Conservation (phyloP, 768 basidiomycete genomes). For the Podaxis pistillaris region DNA sequence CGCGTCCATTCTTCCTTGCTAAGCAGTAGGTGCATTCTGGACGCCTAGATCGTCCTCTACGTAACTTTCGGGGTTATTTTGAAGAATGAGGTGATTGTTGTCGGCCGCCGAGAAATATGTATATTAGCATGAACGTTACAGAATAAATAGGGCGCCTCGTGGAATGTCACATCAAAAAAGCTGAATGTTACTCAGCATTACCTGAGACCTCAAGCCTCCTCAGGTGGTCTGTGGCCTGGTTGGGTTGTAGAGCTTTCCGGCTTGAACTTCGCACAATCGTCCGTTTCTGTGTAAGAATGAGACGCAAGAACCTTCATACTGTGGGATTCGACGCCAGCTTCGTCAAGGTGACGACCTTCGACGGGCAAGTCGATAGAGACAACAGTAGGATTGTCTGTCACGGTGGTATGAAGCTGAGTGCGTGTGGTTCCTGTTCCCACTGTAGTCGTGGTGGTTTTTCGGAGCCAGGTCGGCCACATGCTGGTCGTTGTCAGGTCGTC, state of each 20-base stretch:
- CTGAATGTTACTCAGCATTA: not conserved
- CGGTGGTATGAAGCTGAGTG: not conserved
- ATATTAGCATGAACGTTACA: not conserved
- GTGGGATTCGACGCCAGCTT: not conserved
- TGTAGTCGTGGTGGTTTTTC: not conserved
- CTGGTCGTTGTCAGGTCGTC: not conserved
- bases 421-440: not conserved
- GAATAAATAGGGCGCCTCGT: not conserved
- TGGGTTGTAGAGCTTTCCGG: not conserved
- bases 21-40: not conserved
- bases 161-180: not conserved
- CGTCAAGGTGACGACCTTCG: not conserved
- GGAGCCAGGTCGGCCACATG: constrained; percentile 2
- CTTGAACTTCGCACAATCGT: not conserved
- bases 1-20: too few relatives aligned
- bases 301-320: not conserved
- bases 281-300: not conserved
- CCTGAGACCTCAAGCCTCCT: not conserved
- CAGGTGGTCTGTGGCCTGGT: not conserved
- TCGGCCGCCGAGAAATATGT: not conserved
- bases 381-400: not conserved
- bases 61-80: not conserved
- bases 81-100: not conserved
- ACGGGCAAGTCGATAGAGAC: not conserved
- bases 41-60: not conserved